Conservation (phyloP, 805 yeast species). For the Candida nanaspora region DNA sequence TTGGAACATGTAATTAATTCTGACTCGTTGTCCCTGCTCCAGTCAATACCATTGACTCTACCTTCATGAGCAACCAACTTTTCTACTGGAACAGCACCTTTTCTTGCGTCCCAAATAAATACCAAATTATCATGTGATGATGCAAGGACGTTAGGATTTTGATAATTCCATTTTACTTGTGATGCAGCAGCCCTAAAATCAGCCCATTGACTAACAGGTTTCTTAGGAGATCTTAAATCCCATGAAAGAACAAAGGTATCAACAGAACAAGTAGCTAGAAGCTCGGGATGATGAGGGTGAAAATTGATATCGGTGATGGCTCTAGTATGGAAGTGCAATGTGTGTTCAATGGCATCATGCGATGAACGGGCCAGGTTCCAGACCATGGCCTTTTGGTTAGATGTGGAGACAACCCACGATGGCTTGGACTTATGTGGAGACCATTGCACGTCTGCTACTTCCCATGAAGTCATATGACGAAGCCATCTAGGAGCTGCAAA, state of each 20-base stretch:
- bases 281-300: slow-evolving; percentile 80
- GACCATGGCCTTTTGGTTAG: slow-evolving; percentile 89
- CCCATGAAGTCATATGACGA: slow-evolving; percentile 92
- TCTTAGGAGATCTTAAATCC: slow-evolving; percentile 79
- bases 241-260: slow-evolving; percentile 84
- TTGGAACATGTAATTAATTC: slow-evolving; percentile 77
- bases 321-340: slow-evolving; percentile 81
- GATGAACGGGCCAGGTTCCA: slow-evolving; percentile 78
- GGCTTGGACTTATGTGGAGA: slow-evolving; percentile 84
- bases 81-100: slow-evolving; percentile 69
- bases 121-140: slow-evolving; percentile 79
- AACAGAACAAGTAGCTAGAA: slow-evolving; percentile 87
- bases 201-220: slow-evolving; percentile 74
- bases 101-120: slow-evolving; percentile 83
- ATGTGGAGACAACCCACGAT: slow-evolving; percentile 87
- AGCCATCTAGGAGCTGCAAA: slow-evolving; percentile 92
- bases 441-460: slow-evolving; percentile 99
- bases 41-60: slow-evolving; percentile 85
- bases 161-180: slow-evolving; percentile 89
- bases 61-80: slow-evolving; percentile 72
- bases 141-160: slow-evolving; percentile 70
- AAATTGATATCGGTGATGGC: slow-evolving; percentile 96
- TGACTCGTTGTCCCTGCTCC: slow-evolving; percentile 51
- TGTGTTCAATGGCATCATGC: slow-evolving; percentile 71
- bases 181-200: slow-evolving; percentile 95